Conservation (phyloP, 192 early-diverging fungal species). For the Backusella westeae region DNA sequence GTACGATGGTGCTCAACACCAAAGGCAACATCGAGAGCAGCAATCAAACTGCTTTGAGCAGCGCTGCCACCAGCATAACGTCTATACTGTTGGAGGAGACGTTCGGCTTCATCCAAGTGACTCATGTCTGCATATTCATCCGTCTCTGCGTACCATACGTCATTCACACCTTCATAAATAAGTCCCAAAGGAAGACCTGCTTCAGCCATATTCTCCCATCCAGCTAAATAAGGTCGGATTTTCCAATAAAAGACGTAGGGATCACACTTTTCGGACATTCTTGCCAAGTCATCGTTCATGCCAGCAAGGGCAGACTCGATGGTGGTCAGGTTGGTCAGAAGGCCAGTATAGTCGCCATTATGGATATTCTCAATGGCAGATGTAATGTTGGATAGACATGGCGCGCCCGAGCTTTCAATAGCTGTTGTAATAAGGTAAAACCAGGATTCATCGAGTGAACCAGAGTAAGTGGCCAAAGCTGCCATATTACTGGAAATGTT, state of each 20-base stretch:
- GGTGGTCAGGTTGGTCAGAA: conserved; percentile 50
- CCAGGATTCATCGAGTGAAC: conserved; percentile 92
- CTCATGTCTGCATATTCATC: conserved; percentile 49
- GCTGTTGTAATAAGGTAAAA: conserved; percentile 92
- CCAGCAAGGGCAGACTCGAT: conserved; percentile 56
- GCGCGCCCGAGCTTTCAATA: conserved; percentile 82
- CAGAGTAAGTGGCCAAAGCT: conserved; percentile 81
- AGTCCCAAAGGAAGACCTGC: conserved; percentile 85
- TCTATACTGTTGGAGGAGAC: conserved; percentile 59
- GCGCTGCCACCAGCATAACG: conserved; percentile 90
- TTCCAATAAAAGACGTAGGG: conserved; percentile 95
- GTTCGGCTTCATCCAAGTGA: conserved; percentile 48
- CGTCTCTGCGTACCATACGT: conserved; percentile 30
- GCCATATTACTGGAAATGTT: conserved; percentile 65
- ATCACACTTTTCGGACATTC: conserved; percentile 94
- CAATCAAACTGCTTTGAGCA: conserved; percentile 91
- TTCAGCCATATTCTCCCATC: conserved; percentile 90
- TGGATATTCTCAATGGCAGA: conserved; percentile 58
- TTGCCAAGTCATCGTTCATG: conserved; percentile 54
- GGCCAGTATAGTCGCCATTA: conserved; percentile 45
- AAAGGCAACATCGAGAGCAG: conserved; percentile 85
- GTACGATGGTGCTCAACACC: conserved; percentile 88
- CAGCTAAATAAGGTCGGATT: conserved; percentile 85
- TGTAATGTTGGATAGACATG: conserved; percentile 65
- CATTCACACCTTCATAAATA: conserved; percentile 87